Evolutionary conservation across 129 eudicot species (phyloP), one percentile per base, ranked within the genome.

Genomic region (Lactuca sativa): DNA sequence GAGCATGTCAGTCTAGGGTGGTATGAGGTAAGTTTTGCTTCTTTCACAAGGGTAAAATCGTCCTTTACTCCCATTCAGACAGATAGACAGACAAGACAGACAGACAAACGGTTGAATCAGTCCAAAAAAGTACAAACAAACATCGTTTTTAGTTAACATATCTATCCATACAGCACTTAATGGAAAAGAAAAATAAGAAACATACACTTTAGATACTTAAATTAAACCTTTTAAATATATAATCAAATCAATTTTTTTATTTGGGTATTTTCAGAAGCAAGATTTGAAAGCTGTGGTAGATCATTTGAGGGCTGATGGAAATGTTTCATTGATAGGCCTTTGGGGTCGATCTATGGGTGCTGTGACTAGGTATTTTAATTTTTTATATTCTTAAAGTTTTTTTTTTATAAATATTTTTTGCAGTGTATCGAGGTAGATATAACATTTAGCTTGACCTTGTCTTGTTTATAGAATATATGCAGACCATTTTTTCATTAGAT

Each of bases 291-390:
- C 96, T 14, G 96, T 92, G 76, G 98, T 92, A 44, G 80, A 92
- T 76, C 74, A 92, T 72, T 72, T 92, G 63, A 80, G 98, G 15
- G 66, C 86, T 30, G 98, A 92, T 83, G 95, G 96, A 44, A 89
- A 85, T 76, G 90, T 92, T 66, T 86, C 96, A 59, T 77, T 89
- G 70, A 92, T 92, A 75, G 98, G 95, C 58, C 82, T 92, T 58
- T 92, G 98, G 98, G 98, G 98, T 64, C 96, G 98, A 44, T 92
- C 98, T 38, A 92, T 92, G 98, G 98, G 98, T 75, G 95, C 98
- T 62, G 98, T 92, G 21, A 92, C 98, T 9, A 86, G 98, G 98
- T 92, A 43, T 47, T 40, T 40, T 47, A 47, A 3, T 47, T 4
- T 36, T 36, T 36, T 36, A 36, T 36, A 6, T 0, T 36, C 38